Percentiles rank a stretch among this genome's conserved stretches.
Conservation (phyloP, 2,329 filamentous ascomycete species). For the Endothia cerciana region DNA sequence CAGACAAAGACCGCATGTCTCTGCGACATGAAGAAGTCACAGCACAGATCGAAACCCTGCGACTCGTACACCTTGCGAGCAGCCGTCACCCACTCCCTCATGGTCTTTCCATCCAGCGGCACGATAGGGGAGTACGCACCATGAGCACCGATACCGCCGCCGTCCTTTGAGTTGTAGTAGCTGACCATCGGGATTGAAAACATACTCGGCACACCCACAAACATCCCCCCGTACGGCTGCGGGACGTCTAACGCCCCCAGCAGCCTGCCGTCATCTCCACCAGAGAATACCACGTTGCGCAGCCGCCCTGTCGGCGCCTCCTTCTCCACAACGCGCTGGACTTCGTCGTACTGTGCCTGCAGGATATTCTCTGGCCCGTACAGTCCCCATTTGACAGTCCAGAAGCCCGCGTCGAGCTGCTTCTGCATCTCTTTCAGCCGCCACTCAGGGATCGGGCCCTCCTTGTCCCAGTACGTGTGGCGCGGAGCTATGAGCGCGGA, state of each 20-base stretch:
- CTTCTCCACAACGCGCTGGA: constrained; percentile 39
- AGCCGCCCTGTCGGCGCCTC: constrained; percentile 44
- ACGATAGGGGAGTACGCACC: constrained; percentile 44
- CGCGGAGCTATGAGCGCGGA: constrained; percentile 47
- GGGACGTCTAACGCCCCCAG: constrained; percentile 43
- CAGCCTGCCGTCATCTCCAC: constrained; percentile 41
- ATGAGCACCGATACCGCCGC: constrained; percentile 39
- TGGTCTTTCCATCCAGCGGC: constrained; percentile 42
- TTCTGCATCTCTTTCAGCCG: constrained; percentile 47
- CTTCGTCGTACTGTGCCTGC: constrained; percentile 49
- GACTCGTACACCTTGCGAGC: constrained; percentile 47
- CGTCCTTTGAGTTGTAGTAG: constrained; percentile 40
- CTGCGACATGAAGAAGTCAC: constrained; percentile 54
- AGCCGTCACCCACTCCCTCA: constrained; percentile 46
- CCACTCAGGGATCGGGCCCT: constrained; percentile 50
- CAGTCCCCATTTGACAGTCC: constrained; percentile 50
- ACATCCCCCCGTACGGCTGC: constrained; percentile 39
- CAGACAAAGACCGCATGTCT: constrained; percentile 51
- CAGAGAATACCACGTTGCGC: constrained; percentile 41
- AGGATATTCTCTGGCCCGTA: constrained; percentile 47
- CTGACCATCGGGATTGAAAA: constrained; percentile 43
- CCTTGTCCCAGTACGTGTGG: constrained; percentile 47
- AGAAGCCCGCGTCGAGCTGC: constrained; percentile 46
- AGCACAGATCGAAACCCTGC: constrained; percentile 48
- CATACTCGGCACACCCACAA: constrained; percentile 42